Percentiles rank a stretch among this genome's conserved stretches.
phyloP scores from a whole-genome alignment of 371 early-diverging fungal genomes.

The Circinella minor region DNA sequence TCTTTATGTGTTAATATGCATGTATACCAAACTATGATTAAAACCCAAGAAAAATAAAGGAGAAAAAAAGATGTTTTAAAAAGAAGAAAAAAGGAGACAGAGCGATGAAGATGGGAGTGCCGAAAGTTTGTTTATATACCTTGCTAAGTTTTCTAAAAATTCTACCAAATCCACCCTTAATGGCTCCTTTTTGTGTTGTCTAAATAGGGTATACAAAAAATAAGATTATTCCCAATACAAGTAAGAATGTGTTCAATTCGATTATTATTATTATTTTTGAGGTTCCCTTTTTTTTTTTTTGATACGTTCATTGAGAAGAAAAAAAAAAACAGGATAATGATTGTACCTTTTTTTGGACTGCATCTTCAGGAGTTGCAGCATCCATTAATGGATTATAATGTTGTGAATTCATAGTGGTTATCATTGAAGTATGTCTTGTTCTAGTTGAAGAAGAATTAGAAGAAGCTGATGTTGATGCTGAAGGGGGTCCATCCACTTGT shows the following conservation, averaged over 20 bases:
- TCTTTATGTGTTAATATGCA: too few species aligned
- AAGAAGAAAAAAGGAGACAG: too few species aligned
- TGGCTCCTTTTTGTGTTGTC: conserved; percentile 19
- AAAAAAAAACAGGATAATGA: too few species aligned
- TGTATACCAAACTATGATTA: too few species aligned
- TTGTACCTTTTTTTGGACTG: conserved; percentile 16
- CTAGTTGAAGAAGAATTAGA: neutral
- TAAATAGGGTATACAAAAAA: neutral
- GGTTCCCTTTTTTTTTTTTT: too few species aligned
- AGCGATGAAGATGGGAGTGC: too few species aligned
- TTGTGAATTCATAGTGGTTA: neutral
- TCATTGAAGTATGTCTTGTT: conserved; percentile 14
- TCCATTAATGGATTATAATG: conserved; percentile 12
- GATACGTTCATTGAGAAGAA: too few species aligned
- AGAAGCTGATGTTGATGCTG: neutral
- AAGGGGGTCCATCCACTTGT: conserved; percentile 6
- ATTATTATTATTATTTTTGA: too few species aligned
- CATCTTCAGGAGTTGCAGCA: conserved; percentile 21
- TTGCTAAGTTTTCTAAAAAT: conserved; percentile 28
- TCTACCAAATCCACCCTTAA: conserved; percentile 25
- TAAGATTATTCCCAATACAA: too few species aligned
- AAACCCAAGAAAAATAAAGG: too few species aligned
- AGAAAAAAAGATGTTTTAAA: too few species aligned
- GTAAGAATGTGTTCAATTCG: too few species aligned
- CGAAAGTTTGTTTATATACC: conserved; percentile 4